Evolutionary conservation across 768 basidiomycete species (phyloP).

Genomic region (Royoungia palumana): DNA sequence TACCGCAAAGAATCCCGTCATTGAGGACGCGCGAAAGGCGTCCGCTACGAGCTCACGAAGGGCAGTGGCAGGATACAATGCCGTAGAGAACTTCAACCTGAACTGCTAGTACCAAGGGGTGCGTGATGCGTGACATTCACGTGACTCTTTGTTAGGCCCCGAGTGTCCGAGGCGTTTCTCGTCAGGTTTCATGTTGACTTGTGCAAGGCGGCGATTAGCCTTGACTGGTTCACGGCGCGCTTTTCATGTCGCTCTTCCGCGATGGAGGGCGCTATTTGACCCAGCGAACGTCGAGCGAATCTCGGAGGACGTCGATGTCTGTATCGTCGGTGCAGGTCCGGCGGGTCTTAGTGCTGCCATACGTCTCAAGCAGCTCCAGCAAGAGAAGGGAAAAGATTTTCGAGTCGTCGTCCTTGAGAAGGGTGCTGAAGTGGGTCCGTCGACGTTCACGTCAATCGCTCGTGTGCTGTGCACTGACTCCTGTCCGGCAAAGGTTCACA

Average conservation of each 20-base stretch:
- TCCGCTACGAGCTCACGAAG: no score
- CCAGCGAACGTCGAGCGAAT: conserved; percentile 69
- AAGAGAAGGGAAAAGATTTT: conserved; percentile 73
- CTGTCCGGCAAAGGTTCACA: conserved; percentile 66
- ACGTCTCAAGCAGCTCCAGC: conserved; percentile 87
- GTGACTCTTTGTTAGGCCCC: no score
- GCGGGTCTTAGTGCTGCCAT: conserved; percentile 97
- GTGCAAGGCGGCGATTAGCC: conserved; percentile 4
- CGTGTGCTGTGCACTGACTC: background rate
- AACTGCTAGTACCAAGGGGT: no score
- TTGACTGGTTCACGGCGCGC: conserved; percentile 8
- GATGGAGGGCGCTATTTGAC: conserved; percentile 42
- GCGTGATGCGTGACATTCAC: no score
- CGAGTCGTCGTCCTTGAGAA: conserved; percentile 96
- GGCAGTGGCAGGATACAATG: no score
- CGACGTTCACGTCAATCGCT: background rate
- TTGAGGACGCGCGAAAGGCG: conserved; percentile 13
- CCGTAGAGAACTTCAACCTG: no score
- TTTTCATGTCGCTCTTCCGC: conserved; percentile 14
- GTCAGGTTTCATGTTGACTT: conserved; percentile 2
- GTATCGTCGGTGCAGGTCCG: conserved; percentile 94
- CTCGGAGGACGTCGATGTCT: conserved; percentile 93
- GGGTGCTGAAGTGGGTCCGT: conserved; percentile 85
- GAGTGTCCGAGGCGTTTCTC: no score
- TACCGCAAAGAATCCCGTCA: conserved; percentile 53